Conservation (phyloP, 441 rosid species). For the Mallotus japonicus region DNA sequence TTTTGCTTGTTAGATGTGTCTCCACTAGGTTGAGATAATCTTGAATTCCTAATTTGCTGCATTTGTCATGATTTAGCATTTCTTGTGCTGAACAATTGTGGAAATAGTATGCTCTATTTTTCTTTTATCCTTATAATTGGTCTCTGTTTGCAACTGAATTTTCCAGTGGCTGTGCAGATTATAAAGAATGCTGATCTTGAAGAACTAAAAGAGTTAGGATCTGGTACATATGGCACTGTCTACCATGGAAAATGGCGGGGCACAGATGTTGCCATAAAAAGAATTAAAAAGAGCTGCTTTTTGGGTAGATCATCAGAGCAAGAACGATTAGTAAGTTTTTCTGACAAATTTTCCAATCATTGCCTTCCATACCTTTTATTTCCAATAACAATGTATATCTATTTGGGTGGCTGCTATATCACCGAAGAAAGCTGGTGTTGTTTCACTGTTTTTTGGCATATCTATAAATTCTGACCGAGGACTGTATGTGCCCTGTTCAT, state of each 20-base stretch:
- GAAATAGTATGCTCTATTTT: background rate
- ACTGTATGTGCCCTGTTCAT: background rate
- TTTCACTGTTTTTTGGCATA: background rate
- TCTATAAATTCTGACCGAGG: background rate
- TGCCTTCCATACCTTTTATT: background rate
- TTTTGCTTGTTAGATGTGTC: background rate
- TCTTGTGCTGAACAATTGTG: background rate
- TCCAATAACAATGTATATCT: background rate
- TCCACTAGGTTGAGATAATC: background rate
- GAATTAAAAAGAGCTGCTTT: conserved; percentile 83
- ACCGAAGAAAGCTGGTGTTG: background rate
- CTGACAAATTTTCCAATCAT: conserved; percentile 1
- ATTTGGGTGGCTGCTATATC: background rate
- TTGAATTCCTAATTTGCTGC: background rate
- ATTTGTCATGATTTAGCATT: background rate
- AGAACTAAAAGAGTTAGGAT: conserved; percentile 81
- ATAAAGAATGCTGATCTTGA: conserved; percentile 88
- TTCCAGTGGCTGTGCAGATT: conserved; percentile 40
- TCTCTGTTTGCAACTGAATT: conserved; percentile 2
- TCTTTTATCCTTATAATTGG: background rate
- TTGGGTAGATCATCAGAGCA: conserved; percentile 81
- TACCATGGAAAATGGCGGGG: conserved; percentile 98
- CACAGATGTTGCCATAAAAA: conserved; percentile 90
- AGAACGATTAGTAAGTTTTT: conserved; percentile 66
- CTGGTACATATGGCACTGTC: conserved; percentile 92